phyloP scores from a whole-genome alignment of 371 early-diverging fungal species.

The Mucor sp. region DNA sequence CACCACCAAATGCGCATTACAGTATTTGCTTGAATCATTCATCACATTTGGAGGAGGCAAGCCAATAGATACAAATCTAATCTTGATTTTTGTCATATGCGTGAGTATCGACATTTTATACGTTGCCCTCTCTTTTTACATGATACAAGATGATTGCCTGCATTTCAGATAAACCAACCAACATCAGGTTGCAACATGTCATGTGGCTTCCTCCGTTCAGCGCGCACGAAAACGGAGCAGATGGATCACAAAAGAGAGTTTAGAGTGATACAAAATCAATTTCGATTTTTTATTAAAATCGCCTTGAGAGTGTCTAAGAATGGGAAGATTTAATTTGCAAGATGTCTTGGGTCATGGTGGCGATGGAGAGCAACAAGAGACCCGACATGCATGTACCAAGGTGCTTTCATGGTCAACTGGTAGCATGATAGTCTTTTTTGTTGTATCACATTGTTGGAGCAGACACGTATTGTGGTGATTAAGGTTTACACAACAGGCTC shows the following conservation, averaged over 20 bases:
- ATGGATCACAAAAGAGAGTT: background rate
- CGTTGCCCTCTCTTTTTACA: background rate
- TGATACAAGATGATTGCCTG: background rate
- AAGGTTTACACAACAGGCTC: background rate
- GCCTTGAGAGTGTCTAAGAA: background rate
- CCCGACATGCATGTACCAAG: background rate
- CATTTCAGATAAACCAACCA: background rate
- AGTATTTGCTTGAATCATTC: too few species aligned
- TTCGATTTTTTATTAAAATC: background rate
- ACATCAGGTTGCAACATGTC: background rate
- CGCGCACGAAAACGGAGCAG: background rate
- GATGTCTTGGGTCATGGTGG: background rate
- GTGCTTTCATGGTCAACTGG: background rate
- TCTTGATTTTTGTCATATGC: too few species aligned
- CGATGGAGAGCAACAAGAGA: background rate
- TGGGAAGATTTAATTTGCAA: background rate
- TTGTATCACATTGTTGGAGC: background rate
- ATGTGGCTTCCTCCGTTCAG: background rate
- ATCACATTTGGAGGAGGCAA: too few species aligned
- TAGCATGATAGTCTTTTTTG: background rate
- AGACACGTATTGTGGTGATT: background rate
- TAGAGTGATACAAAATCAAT: constrained; percentile 1
- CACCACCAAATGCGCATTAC: too few species aligned
- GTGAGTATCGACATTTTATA: too few species aligned
- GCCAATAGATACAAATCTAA: too few species aligned